A percentile compares a stretch with the other conserved stretches of the same genome.
Evolutionary conservation across 2,329 filamentous ascomycete species (phyloP).

Genomic region (Malbranchea cinnamomea): DNA sequence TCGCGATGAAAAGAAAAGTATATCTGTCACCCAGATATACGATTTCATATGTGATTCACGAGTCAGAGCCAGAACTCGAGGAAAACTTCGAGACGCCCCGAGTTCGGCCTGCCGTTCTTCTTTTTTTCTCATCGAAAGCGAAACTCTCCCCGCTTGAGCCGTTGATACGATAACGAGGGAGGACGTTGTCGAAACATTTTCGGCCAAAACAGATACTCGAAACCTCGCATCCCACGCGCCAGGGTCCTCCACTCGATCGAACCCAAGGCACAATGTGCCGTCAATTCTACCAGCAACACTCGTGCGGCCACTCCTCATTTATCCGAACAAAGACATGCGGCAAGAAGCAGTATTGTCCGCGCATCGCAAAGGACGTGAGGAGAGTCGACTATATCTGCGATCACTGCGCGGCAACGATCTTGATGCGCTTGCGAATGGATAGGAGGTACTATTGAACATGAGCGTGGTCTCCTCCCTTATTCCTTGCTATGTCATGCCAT

Average conservation of each 20-base stretch:
- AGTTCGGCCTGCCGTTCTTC: too few species aligned
- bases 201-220: too few species aligned
- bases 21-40: too few species aligned
- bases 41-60: too few species aligned
- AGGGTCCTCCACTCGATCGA: not conserved
- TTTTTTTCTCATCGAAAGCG: too few species aligned
- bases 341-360: conserved; percentile 9
- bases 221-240: too few species aligned
- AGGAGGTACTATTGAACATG: not conserved
- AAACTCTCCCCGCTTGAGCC: too few species aligned
- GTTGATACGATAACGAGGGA: too few species aligned
- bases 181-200: too few species aligned
- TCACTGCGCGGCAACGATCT: conserved; percentile 8
- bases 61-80: too few species aligned
- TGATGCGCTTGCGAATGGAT: conserved; percentile 7
- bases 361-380: conserved; percentile 4
- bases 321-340: conserved; percentile 10
- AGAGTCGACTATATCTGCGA: conserved; percentile 8
- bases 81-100: too few species aligned
- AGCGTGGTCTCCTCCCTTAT: not conserved
- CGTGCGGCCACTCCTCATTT: conserved; percentile 9
- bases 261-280: conserved; percentile 7
- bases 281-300: conserved; percentile 9
- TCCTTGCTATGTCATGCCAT: not conserved
- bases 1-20: too few species aligned